A percentile compares a stretch with the other conserved stretches of the same genome.
These are phyloP conservation scores for Dendrocalamus sinicus DNA, from an alignment of 176 grass and related monocot genomes.

Conservation along the genomic window DNA sequence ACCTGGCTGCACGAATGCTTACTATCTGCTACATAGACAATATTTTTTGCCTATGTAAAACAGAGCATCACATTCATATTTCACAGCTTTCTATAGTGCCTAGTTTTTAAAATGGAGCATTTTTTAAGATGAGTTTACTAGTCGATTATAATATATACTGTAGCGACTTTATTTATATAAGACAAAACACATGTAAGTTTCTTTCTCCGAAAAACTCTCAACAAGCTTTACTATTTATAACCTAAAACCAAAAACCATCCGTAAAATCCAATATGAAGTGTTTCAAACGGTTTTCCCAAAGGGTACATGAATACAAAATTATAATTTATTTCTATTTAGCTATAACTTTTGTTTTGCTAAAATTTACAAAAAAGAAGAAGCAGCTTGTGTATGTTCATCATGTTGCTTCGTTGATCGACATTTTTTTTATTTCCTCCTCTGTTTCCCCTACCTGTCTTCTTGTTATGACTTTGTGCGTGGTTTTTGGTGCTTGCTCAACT, in stretches of 20 bases:
- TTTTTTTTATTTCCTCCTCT: background rate
- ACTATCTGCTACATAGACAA: background rate
- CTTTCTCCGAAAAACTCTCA: too few relatives aligned
- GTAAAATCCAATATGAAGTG: too few relatives aligned
- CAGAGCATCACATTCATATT: background rate
- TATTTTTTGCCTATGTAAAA: background rate
- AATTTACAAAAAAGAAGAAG: background rate
- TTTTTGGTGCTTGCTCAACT: conserved; percentile 23
- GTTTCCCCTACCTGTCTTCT: background rate
- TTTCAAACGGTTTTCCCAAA: too few relatives aligned
- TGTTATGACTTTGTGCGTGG: background rate
- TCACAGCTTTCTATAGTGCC: background rate
- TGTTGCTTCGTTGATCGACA: background rate
- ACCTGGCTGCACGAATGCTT: background rate
- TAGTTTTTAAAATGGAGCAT: too few relatives aligned
- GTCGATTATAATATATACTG: too few relatives aligned
- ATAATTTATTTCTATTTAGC: background rate
- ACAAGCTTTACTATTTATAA: too few relatives aligned
- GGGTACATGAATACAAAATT: too few relatives aligned
- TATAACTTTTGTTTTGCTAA: background rate
- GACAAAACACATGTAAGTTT: too few relatives aligned
- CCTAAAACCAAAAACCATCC: too few relatives aligned
- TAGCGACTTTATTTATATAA: too few relatives aligned
- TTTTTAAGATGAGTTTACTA: too few relatives aligned
- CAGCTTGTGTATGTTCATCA: background rate